These are phyloP conservation scores for Apiospora malaysiana DNA, from an alignment of 2,329 filamentous ascomycete genomes.

Conservation along the genomic window DNA sequence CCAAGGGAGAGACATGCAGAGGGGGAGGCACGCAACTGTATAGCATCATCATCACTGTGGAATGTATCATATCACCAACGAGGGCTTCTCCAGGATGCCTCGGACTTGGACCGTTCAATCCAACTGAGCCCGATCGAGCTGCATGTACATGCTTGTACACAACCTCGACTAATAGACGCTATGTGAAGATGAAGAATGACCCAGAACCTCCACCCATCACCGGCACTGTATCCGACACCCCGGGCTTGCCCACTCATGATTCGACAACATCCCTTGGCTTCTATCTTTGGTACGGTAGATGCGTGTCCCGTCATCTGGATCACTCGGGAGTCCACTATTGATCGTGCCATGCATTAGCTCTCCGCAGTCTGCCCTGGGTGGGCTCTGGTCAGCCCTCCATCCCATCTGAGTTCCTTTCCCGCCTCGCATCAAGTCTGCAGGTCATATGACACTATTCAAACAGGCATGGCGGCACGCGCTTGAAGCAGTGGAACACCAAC, in stretches of 20 bases:
- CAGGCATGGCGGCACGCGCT: neutral
- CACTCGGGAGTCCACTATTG: neutral
- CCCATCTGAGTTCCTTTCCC: neutral
- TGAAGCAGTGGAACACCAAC: neutral
- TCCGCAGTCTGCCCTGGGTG: neutral
- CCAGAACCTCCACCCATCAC: neutral
- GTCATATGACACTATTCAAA: conserved; percentile 3
- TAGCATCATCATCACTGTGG: neutral
- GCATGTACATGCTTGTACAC: neutral
- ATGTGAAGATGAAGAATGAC: neutral
- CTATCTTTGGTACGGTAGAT: neutral
- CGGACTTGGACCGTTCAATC: neutral
- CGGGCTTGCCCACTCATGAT: neutral
- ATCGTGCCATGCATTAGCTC: neutral
- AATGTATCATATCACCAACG: neutral
- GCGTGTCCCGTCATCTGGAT: neutral
- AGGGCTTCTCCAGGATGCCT: neutral
- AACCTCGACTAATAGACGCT: neutral
- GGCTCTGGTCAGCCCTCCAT: neutral
- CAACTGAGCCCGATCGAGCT: neutral
- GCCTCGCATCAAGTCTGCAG: neutral
- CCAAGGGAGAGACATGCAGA: neutral
- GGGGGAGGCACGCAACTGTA: neutral
- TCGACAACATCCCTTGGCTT: neutral
- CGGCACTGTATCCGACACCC: neutral